Conservation (phyloP, 805 yeast genomes). For the Cyberlindnera xylosilytica region DNA sequence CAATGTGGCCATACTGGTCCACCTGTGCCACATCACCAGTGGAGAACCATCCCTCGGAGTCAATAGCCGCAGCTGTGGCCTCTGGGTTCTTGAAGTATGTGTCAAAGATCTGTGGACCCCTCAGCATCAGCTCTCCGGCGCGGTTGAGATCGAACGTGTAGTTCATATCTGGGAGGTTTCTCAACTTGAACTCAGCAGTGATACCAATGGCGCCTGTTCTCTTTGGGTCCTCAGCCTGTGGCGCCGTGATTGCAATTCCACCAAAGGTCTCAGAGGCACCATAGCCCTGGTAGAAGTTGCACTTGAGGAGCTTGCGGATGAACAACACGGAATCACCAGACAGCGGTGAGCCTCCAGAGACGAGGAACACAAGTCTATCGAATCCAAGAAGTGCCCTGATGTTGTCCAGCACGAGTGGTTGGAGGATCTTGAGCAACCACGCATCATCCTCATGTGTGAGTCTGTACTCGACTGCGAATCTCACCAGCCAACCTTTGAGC, state of each 20-base stretch:
- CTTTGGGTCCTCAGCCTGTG: constrained; percentile 47
- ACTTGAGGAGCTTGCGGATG: constrained; percentile 56
- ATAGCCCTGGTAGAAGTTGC: constrained; percentile 65
- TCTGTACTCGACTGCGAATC: constrained; percentile 41
- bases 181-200: constrained; percentile 53
- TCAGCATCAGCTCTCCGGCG: constrained; percentile 58
- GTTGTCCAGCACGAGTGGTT: constrained; percentile 38
- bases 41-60: constrained; percentile 59
- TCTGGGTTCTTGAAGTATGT: constrained; percentile 55
- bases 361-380: constrained; percentile 36
- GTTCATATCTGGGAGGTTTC: constrained; percentile 64
- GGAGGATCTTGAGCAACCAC: constrained; percentile 34
- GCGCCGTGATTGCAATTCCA: constrained; percentile 46
- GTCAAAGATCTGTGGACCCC: constrained; percentile 62
- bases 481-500: constrained; percentile 38
- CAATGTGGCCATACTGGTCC: constrained; percentile 49
- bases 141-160: constrained; percentile 41
- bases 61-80: constrained; percentile 51
- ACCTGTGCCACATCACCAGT: constrained; percentile 66
- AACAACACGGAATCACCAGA: constrained; percentile 58
- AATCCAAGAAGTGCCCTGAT: constrained; percentile 47
- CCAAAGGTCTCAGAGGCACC: constrained; percentile 73
- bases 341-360: constrained; percentile 71
- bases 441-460: constrained; percentile 35
- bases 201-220: constrained; percentile 56